Evolutionary conservation across 2,329 filamentous ascomycete species (phyloP), one percentile per base, ranked within the genome.

Genomic region (Penicillium capsulatum): DNA sequence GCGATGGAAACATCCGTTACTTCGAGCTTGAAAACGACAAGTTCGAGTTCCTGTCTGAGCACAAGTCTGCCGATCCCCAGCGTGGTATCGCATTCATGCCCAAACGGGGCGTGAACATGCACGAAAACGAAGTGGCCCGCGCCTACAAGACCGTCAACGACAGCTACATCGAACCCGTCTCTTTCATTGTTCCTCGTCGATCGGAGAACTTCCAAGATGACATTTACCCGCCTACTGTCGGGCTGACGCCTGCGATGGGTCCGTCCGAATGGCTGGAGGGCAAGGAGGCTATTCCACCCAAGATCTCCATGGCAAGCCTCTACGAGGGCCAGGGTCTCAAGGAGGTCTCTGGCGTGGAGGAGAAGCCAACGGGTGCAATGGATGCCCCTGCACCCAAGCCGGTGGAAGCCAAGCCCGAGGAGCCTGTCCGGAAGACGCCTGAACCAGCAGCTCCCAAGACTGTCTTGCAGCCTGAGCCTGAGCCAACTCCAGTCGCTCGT

Each of bases 1-100:
- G 87, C 67, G 92, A 98, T 63, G 92, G 92, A 60, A 98, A 98
- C 69, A 98, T 98, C 61, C 90, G 92, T 50, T 98, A 98, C 76
- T 98, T 86, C 66, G 92, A 98, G 69, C 94, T 94, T 61, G 86
- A 94, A 63, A 94, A 97, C 69, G 91, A 97, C 75, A 96, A 96
- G 69, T 96, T 98, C 63, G 91, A 98, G 69, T 95, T 86, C 68
- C 73, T 98, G 38, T 94, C 89, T 48, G 91, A 97, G 66, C 92
- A 97, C 77, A 95, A 96, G 70, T 97, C 92, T n/a, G 73, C 76
- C 27, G 92, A 98, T 51, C 91, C 92, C 20, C 92, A 98, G 71
- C 81, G 92, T 62, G 92, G 92, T 56, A 77, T 98, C 56, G 92
- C 88, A 22, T 97, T 98, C 67, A 69, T 97, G 62, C 92, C 92